Base-by-base conservation (phyloP, 768 basidiomycete genomes). In the Udeniomyces megalosporus region DNA sequence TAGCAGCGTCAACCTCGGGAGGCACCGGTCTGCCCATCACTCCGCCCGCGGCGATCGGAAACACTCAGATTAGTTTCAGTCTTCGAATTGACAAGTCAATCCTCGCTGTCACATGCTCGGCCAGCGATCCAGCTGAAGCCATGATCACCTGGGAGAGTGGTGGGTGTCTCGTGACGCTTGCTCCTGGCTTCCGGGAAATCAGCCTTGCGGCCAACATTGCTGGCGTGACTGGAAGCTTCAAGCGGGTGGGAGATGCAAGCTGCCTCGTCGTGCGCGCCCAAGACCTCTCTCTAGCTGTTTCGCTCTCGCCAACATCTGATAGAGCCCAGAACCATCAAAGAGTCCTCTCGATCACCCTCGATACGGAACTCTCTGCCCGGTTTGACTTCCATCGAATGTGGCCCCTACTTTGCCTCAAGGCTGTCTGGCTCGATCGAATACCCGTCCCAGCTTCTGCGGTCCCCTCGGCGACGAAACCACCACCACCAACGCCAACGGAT, bases 381-480 rank as follows among this genome's bases (percentile, higher is more conserved):
- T 79, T 92, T 45, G 81, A 84, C 24, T 84, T 96, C 69, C 86
- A 87, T 4, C 82, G 90, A 14, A 74, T 95, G 31, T 90, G 92
- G 73, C 91, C 95, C 70, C 82, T 92, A 58, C 78, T 96, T 22
- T 91, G 88, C 72, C 89, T 93, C 79, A 92, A 92, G 72, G 89
- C 90, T 5, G 88, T 93, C 14, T 93, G 90, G 88, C 72, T 93
- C 50, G 89, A 92, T 69, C 82, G 82, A 42, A 87, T 92, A 29
- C 87, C 88, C 0, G 75, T 86, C 8, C 69, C 69, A 3, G 38
- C 48, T 69, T 5, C 68, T 68, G 31, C 74, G 55, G 67, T 69
- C 42, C 29, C 72, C 24, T 3, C 44, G 1, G 6, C 26, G 2
- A 31, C 17, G 22, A 24, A 20, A 28, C 29, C 22, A 28, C 29